Conservation (phyloP, 164 flowering plant genomes). For the Stephania yunnanensis region DNA sequence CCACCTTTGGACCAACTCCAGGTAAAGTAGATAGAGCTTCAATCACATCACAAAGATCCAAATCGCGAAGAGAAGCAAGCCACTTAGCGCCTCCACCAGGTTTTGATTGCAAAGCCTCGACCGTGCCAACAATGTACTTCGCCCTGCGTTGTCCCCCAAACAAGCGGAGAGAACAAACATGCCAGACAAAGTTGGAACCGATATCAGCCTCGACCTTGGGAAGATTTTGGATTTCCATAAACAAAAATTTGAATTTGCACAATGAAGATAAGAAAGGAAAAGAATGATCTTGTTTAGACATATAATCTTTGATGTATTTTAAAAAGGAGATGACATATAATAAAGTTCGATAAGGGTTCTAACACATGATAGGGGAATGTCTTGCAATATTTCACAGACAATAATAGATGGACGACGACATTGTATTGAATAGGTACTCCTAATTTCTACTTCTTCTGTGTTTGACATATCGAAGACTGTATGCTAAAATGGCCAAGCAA, state of each 20-base stretch:
- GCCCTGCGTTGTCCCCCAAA: conserved; percentile 45
- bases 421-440: too few species aligned
- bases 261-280: background rate
- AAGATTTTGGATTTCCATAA: background rate
- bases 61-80: conserved; percentile 75
- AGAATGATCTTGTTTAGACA: background rate
- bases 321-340: too few species aligned
- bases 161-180: conserved; percentile 1
- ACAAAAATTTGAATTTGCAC: background rate
- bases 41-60: conserved; percentile 57
- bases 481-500: too few species aligned
- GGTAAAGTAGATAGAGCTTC: conserved; percentile 72
- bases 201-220: too few species aligned
- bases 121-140: conserved; percentile 64
- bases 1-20: conserved; percentile 96
- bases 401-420: too few species aligned
- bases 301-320: too few species aligned
- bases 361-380: too few species aligned
- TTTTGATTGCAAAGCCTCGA: conserved; percentile 58
- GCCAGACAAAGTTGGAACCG: background rate
- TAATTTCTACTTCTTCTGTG: too few species aligned
- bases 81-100: conserved; percentile 78
- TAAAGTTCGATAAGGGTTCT: too few species aligned
- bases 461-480: too few species aligned
- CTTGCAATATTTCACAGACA: too few species aligned